Evolutionary conservation across 768 basidiomycete genomes (phyloP).

Genomic region (Boletus fagicola): DNA sequence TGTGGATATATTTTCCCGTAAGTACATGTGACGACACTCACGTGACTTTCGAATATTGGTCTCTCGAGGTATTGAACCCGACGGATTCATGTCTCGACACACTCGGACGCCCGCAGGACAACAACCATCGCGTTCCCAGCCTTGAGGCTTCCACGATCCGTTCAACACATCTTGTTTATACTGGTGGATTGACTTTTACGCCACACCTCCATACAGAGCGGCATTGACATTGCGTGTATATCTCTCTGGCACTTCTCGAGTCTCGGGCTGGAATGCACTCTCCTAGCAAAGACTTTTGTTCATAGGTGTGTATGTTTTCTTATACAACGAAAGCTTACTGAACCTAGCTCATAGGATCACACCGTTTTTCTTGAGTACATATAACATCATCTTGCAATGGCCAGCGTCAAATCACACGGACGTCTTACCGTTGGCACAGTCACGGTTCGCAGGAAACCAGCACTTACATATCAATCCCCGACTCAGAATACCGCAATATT

Average conservation of each 20-base stretch:
- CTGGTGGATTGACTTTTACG: slow-evolving; percentile 11
- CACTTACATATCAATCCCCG: slow-evolving; percentile 58
- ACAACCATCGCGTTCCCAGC: slow-evolving; percentile 7
- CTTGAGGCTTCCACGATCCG: slow-evolving; percentile 9
- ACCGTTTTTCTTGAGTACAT: slow-evolving; percentile 4
- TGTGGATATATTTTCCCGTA: slow-evolving; percentile 11
- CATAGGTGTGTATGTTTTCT: slow-evolving; percentile 19
- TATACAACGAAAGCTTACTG: not conserved
- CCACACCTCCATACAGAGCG: slow-evolving; percentile 2
- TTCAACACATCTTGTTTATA: slow-evolving; percentile 26
- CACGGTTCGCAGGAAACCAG: slow-evolving; percentile 54
- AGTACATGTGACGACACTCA: slow-evolving; percentile 12
- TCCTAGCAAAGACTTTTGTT: slow-evolving; percentile 12
- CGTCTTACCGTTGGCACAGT: slow-evolving; percentile 12
- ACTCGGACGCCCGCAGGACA: slow-evolving; percentile 10
- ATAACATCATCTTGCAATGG: slow-evolving; percentile 19
- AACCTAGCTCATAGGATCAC: slow-evolving; percentile 13
- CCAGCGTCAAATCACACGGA: slow-evolving; percentile 23
- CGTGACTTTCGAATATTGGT: slow-evolving; percentile 23
- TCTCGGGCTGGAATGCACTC: slow-evolving; percentile 25
- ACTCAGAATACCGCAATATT: slow-evolving; percentile 32
- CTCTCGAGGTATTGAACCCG: slow-evolving; percentile 15
- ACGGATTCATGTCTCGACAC: slow-evolving; percentile 26
- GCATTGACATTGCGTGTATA: slow-evolving; percentile 18
- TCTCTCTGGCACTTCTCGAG: slow-evolving; percentile 7